phyloP scores from a whole-genome alignment of 2,329 filamentous ascomycete genomes.

The Fusarium pseudograminearum region DNA sequence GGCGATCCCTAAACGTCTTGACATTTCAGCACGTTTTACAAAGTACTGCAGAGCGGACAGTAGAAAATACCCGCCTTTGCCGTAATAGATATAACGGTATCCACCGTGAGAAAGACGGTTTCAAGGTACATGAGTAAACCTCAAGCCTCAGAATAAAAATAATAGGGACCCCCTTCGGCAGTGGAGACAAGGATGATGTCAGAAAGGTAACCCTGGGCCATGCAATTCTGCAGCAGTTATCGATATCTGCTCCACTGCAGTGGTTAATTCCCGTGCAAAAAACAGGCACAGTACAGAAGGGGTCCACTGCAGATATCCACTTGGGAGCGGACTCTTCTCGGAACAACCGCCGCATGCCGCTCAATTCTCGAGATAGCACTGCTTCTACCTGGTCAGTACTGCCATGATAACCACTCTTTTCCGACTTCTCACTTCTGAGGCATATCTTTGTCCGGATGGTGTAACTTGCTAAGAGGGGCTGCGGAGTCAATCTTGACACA shows the following conservation, averaged over 20 bases:
- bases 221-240: slow-evolving; percentile 13
- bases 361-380: slow-evolving; percentile 27
- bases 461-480: slow-evolving; percentile 40
- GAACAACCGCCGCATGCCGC: slow-evolving; percentile 32
- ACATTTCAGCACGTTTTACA: slow-evolving; percentile 12
- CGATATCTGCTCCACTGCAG: slow-evolving; percentile 9
- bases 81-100: slow-evolving; percentile 36
- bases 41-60: background rate
- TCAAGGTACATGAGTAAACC: background rate
- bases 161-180: slow-evolving; percentile 22
- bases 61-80: slow-evolving; percentile 32
- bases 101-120: slow-evolving; percentile 35
- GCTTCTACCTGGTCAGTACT: slow-evolving; percentile 2
- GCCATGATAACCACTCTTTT: slow-evolving; percentile 1
- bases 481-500: slow-evolving; percentile 31
- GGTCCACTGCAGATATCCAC: slow-evolving; percentile 24
- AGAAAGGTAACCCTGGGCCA: slow-evolving; percentile 30
- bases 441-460: slow-evolving; percentile 35
- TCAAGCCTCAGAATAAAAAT: background rate
- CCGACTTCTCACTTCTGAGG: slow-evolving; percentile 14
- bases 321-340: slow-evolving; percentile 41
- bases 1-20: slow-evolving; percentile 29
- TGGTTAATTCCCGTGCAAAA: slow-evolving; percentile 33
- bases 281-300: slow-evolving; percentile 28
- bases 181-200: slow-evolving; percentile 42